phyloP scores from a whole-genome alignment of 164 flowering plant genomes.

The Vitis labrusca region DNA sequence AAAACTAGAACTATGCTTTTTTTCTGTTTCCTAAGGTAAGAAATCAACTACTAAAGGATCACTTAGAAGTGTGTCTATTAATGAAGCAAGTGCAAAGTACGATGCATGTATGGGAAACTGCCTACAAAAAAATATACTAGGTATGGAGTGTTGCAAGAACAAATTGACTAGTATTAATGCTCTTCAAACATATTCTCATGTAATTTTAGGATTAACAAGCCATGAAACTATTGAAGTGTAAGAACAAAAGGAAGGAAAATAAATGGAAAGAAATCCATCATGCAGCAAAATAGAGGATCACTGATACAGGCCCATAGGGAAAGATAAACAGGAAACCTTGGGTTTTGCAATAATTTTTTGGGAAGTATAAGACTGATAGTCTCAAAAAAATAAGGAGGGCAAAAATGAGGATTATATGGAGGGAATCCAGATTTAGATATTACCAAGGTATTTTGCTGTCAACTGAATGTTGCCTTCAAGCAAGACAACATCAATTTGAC shows the following conservation, averaged over 20 bases:
- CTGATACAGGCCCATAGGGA: neutral
- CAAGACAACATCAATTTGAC: conserved; percentile 58
- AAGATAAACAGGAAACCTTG: neutral
- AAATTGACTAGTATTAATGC: too few relatives aligned
- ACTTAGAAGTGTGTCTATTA: too few relatives aligned
- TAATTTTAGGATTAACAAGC: too few relatives aligned
- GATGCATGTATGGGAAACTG: too few relatives aligned
- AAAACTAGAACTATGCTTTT: too few relatives aligned
- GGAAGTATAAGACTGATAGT: neutral
- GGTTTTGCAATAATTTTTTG: conserved; percentile 8
- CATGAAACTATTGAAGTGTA: too few relatives aligned
- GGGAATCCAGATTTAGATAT: conserved; percentile 38
- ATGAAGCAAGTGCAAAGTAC: too few relatives aligned
- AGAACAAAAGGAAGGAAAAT: neutral
- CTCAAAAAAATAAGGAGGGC: conserved; percentile 22
- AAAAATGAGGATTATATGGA: conserved; percentile 25
- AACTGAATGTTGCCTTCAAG: conserved; percentile 62
- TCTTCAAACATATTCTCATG: too few relatives aligned
- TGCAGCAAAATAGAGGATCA: neutral
- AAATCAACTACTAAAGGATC: too few relatives aligned
- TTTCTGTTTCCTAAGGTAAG: too few relatives aligned
- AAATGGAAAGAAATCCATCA: neutral
- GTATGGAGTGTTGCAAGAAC: too few relatives aligned
- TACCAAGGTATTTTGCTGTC: conserved; percentile 24
- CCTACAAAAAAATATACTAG: too few relatives aligned